phyloP scores from a whole-genome alignment of 176 grass and related monocot species.

The Triticum monococcum region DNA sequence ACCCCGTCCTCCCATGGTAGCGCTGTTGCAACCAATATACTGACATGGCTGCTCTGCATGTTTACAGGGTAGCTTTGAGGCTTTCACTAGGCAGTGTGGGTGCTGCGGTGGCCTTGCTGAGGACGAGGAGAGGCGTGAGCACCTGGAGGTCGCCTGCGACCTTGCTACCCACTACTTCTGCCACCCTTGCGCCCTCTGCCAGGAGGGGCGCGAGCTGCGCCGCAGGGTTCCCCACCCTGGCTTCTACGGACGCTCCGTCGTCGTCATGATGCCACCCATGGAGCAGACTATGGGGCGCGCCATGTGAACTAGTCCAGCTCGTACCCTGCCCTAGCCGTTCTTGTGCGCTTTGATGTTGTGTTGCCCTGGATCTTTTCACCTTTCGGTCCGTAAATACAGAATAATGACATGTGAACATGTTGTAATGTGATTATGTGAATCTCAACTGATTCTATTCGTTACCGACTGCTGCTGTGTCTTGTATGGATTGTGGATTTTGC shows the following conservation, averaged over 20 bases:
- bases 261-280: slow-evolving; percentile 71
- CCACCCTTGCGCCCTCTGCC: slow-evolving; percentile 86
- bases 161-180: slow-evolving; percentile 72
- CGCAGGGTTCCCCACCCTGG: slow-evolving; percentile 75
- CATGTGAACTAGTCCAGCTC: slow-evolving; percentile 24
- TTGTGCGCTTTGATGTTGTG: neutral
- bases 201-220: slow-evolving; percentile 80
- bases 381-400: slow-evolving; percentile 27
- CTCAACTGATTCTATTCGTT: neutral
- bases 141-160: slow-evolving; percentile 62
- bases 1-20: neutral
- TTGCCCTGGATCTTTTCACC: neutral
- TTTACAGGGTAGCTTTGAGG: slow-evolving; percentile 80
- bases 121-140: slow-evolving; percentile 57
- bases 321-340: neutral
- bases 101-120: slow-evolving; percentile 37
- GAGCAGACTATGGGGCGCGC: slow-evolving; percentile 82
- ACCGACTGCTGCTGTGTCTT: neutral
- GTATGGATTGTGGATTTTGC: neutral
- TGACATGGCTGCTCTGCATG: neutral
- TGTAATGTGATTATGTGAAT: neutral
- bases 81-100: slow-evolving; percentile 65
- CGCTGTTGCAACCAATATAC: neutral
- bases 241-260: slow-evolving; percentile 47
- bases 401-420: slow-evolving; percentile 20